Evolutionary conservation across 2,329 filamentous ascomycete genomes (phyloP).

Genomic region (Triangularia verruculosa): DNA sequence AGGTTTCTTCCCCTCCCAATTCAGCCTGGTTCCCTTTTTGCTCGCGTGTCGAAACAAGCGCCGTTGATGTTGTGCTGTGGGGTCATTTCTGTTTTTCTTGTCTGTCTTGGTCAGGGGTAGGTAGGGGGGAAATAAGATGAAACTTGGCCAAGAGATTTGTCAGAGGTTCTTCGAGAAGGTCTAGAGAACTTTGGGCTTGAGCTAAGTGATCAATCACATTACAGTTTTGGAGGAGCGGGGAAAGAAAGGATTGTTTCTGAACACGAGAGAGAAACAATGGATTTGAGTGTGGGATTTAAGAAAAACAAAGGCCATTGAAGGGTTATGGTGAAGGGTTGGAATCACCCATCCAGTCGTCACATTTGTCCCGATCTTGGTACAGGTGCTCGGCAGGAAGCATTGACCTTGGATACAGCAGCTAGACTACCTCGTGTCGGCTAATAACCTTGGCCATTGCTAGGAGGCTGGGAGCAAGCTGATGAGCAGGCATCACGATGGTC

Average conservation of each 20-base stretch:
- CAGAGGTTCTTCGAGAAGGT: not conserved
- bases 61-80: not conserved
- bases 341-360: not conserved
- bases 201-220: not conserved
- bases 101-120: not conserved
- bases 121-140: not conserved
- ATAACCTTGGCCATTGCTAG: constrained; percentile 12
- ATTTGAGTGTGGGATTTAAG: too few relatives aligned
- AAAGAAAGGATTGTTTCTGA: not conserved
- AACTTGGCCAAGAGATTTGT: not conserved
- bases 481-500: not conserved
- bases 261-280: not conserved
- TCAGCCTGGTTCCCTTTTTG: not conserved
- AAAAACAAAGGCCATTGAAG: too few relatives aligned
- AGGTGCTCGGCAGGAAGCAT: not conserved
- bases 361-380: constrained; percentile 11
- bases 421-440: constrained; percentile 24
- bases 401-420: too few relatives aligned
- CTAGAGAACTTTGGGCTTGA: not conserved
- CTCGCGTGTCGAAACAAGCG: not conserved
- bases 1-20: not conserved
- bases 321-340: too few relatives aligned
- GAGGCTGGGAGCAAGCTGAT: not conserved
- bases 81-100: not conserved
- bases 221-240: not conserved